Percentiles rank a stretch among this genome's conserved stretches.
phyloP scores from a whole-genome alignment of 75 land plant genomes.

The Azolla pinnata region DNA sequence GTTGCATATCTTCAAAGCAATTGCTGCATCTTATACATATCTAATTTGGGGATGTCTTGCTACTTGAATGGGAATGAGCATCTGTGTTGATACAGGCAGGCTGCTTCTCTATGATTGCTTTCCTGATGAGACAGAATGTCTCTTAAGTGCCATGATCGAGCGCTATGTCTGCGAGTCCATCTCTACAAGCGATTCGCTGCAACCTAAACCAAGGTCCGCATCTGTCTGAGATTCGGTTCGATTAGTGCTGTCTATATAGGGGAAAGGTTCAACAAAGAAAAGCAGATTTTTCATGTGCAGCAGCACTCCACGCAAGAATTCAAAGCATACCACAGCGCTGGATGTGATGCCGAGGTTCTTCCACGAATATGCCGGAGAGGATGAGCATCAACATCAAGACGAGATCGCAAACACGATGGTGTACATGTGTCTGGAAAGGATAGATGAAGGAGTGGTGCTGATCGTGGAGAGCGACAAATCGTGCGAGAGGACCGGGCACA shows the following conservation, averaged over 20 bases:
- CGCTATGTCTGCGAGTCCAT: constrained; percentile 11
- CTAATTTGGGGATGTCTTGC: too few species aligned
- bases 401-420: constrained; percentile 21
- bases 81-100: constrained; percentile 7
- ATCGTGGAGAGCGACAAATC: neutral
- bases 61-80: too few species aligned
- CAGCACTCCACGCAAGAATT: too few species aligned
- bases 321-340: constrained; percentile 2
- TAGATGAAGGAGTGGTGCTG: constrained; percentile 17
- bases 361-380: constrained; percentile 15
- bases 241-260: too few species aligned
- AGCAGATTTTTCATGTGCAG: too few species aligned
- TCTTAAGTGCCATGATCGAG: constrained; percentile 15
- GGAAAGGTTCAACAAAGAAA: too few species aligned
- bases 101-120: constrained; percentile 18
- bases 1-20: too few species aligned
- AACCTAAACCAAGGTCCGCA: too few species aligned
- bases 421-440: constrained; percentile 20
- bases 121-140: constrained; percentile 14
- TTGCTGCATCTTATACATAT: too few species aligned
- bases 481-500: neutral
- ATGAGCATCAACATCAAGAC: constrained; percentile 22
- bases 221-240: too few species aligned
- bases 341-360: constrained; percentile 16
- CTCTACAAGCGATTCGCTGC: too few species aligned